These are phyloP conservation scores for Malus orientalis DNA, from an alignment of 306 rosid genomes.

Conservation along the genomic window DNA sequence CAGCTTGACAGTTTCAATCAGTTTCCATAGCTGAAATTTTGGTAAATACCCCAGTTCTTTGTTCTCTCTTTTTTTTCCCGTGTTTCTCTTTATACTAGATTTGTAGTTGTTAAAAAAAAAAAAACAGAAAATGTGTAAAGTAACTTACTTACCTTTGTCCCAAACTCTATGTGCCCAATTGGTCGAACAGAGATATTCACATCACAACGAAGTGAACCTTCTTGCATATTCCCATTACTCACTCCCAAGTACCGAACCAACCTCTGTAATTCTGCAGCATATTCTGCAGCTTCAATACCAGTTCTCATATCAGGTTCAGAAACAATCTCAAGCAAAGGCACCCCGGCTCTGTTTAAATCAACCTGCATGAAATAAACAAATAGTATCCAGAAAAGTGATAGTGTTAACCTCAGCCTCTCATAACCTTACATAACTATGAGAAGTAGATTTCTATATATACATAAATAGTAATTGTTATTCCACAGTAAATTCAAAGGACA, in stretches of 20 bases:
- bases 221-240: slow-evolving; percentile 97
- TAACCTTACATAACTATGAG: not conserved
- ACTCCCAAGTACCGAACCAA: slow-evolving; percentile 88
- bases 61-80: not conserved
- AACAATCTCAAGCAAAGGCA: slow-evolving; percentile 95
- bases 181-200: slow-evolving; percentile 90
- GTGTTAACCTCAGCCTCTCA: not conserved
- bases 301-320: slow-evolving; percentile 97
- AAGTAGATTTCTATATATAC: not conserved
- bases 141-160: slow-evolving; percentile 58
- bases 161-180: slow-evolving; percentile 64
- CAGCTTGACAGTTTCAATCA: not conserved
- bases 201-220: slow-evolving; percentile 95
- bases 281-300: slow-evolving; percentile 96
- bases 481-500: not conserved
- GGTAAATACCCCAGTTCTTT: not conserved
- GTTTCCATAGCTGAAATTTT: not conserved
- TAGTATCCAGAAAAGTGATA: not conserved
- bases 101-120: not conserved
- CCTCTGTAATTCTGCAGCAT: slow-evolving; percentile 88
- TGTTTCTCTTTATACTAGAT: not conserved
- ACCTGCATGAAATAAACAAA: slow-evolving; percentile 43
- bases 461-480: not conserved
- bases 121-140: not conserved
- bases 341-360: slow-evolving; percentile 96